Evolutionary conservation across 1,284 basidiomycete genomes (phyloP), one percentile per base, ranked within the genome.

Genomic region (Pseudomicrostroma phylloplanum): DNA sequence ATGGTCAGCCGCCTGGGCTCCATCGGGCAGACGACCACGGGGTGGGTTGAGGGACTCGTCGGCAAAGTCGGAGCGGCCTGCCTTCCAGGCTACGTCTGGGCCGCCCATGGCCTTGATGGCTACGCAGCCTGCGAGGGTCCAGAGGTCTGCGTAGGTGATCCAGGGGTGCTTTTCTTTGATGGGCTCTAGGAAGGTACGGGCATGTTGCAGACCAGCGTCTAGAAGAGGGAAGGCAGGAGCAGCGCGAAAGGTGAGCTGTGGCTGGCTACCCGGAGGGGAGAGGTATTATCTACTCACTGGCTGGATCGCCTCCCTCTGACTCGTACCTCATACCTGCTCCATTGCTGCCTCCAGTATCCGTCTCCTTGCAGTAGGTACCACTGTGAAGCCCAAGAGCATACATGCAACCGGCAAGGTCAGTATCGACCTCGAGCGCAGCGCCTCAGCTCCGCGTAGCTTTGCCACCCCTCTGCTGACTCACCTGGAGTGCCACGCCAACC

Each of bases 91-190:
- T 59, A 83, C 77, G 57, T 77, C 67, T 7, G 83, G 83, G 11
- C 83, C 83, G 30, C 82, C 81, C 81, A 83, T 81, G 23, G 80
- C 80, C 74, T 82, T 80, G 61, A 83, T 79, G n/a, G 83, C 82
- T 1, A 80, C 80, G 8, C 81, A 80, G 56, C 83, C 83, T 0
- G 81, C 82, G 7, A 83, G 75, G 36, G 74, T 75, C 72, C 74
- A 77, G 36, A 71, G 74, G 69, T 83, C 83, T 26, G 82, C 72
- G 68, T 83, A 81, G 12, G 82, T 81, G 66, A 84, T 82, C 83
- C 83, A 83, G 0, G 80, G 74, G 74, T 83, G 82, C 69, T 83
- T 82, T 53, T 77, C 69, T 72, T 83, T 81, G 63, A 84, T 80
- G 30, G 82, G 82, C 58, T 82, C 76, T 57, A 83, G 77, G 70